Conservation (phyloP, 2,329 filamentous ascomycete species). For the Colletotrichum plurivorum region DNA sequence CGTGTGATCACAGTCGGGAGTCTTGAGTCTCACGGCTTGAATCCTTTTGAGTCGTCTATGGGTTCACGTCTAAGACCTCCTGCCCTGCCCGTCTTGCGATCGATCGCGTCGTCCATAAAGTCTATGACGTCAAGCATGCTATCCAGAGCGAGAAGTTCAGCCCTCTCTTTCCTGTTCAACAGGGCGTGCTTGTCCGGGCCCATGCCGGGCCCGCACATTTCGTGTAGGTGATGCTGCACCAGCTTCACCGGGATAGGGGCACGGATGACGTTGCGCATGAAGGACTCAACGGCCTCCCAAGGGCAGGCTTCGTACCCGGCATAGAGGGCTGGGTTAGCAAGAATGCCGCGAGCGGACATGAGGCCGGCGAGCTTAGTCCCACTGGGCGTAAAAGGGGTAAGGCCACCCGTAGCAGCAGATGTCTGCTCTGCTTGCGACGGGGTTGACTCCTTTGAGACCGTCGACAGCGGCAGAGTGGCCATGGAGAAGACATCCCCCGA, state of each 20-base stretch:
- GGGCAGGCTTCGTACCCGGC: constrained; percentile 69
- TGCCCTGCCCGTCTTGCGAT: constrained; percentile 41
- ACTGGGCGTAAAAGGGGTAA: constrained; percentile 47
- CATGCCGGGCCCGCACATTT: constrained; percentile 75
- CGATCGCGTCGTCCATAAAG: constrained; percentile 68
- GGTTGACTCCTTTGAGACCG: constrained; percentile 41
- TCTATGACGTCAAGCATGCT: constrained; percentile 73
- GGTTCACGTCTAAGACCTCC: constrained; percentile 31
- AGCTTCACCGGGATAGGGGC: constrained; percentile 75
- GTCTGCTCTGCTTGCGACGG: not conserved
- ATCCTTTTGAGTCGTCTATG: constrained; percentile 17
- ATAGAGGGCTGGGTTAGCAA: constrained; percentile 78
- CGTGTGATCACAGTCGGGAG: too few relatives aligned
- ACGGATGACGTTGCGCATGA: constrained; percentile 70
- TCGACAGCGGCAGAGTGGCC: constrained; percentile 60
- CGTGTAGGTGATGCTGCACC: constrained; percentile 74
- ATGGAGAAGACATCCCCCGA: constrained; percentile 80
- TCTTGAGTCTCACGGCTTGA: constrained; percentile 10
- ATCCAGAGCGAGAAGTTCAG: constrained; percentile 61
- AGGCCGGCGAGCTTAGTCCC: constrained; percentile 71
- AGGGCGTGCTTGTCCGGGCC: constrained; percentile 66
- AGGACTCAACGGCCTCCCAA: constrained; percentile 74
- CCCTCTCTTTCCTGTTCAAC: constrained; percentile 70
- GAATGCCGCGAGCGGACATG: constrained; percentile 78
- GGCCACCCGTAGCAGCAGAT: constrained; percentile 6